Evolutionary conservation across 2,329 filamentous ascomycete species (phyloP).

Genomic region (Cladophialophora yegresii): DNA sequence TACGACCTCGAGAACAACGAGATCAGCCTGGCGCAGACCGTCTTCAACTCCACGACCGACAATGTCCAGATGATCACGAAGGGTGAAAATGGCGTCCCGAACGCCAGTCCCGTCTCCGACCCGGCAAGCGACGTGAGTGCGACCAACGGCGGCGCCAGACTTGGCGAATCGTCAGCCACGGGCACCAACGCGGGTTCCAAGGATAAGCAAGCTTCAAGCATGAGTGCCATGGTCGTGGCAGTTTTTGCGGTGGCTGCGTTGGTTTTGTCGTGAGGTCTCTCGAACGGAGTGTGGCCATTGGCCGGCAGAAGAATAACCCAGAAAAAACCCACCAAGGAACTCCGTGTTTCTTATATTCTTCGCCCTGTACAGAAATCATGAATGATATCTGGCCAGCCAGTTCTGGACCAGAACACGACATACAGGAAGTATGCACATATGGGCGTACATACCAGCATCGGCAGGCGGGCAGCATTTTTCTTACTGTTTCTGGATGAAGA

Average conservation of each 20-base stretch:
- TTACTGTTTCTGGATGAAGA: not conserved
- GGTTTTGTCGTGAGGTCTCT: not conserved
- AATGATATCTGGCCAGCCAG: not conserved
- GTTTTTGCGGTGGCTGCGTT: constrained; percentile 17
- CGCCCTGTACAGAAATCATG: not conserved
- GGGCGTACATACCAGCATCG: not conserved
- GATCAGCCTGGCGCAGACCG: constrained; percentile 62
- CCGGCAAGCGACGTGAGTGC: constrained; percentile 34
- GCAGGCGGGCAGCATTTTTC: not conserved
- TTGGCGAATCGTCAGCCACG: constrained; percentile 24
- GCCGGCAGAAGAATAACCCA: not conserved
- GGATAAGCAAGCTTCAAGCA: constrained; percentile 7
- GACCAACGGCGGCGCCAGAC: constrained; percentile 24
- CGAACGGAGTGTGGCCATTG: not conserved
- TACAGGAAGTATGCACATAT: not conserved
- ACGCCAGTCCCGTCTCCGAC: constrained; percentile 46
- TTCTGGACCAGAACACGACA: not conserved
- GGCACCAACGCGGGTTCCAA: constrained; percentile 17
- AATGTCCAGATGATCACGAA: constrained; percentile 58
- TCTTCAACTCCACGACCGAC: constrained; percentile 57
- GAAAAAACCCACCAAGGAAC: not conserved
- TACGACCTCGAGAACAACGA: constrained; percentile 63
- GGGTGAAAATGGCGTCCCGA: constrained; percentile 53
- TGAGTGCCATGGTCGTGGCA: constrained; percentile 8
- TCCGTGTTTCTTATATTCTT: not conserved